Percentiles rank a stretch among this genome's conserved stretches.
Evolutionary conservation across 352 stramenopile species (phyloP).

Genomic region (Phytophthora podocarpi): DNA sequence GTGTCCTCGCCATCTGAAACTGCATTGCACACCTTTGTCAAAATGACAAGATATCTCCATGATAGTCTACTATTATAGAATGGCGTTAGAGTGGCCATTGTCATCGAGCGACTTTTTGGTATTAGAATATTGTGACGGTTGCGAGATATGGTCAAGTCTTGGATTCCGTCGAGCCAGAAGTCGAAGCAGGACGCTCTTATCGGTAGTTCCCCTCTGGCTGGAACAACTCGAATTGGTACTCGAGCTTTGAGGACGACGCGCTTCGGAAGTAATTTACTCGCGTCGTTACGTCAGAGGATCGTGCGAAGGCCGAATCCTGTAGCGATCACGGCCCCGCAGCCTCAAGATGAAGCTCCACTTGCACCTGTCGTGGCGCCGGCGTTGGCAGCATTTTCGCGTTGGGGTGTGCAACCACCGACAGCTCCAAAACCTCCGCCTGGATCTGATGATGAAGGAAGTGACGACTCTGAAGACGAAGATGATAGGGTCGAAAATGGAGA

Average conservation of each 20-base stretch:
- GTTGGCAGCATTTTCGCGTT: background rate
- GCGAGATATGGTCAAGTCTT: conserved; percentile 24
- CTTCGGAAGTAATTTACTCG: conserved; percentile 23
- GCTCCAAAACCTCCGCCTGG: conserved; percentile 25
- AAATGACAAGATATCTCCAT: background rate
- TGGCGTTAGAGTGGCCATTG: conserved; percentile 1
- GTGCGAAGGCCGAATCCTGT: conserved; percentile 8
- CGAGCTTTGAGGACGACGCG: conserved; percentile 6
- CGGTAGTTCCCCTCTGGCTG: background rate
- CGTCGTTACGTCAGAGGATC: conserved; percentile 23
- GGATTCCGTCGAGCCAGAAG: conserved; percentile 15
- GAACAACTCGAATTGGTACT: conserved; percentile 12
- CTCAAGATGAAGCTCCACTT: background rate
- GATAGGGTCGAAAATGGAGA: background rate
- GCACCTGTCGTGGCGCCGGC: background rate
- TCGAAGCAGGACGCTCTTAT: conserved; percentile 4
- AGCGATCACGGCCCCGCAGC: conserved; percentile 5
- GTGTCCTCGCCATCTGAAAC: background rate
- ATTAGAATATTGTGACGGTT: background rate
- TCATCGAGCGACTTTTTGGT: background rate
- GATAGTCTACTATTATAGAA: background rate
- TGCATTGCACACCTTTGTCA: background rate
- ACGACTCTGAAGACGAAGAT: conserved; percentile 18
- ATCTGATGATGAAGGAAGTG: conserved; percentile 20
- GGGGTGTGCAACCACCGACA: background rate